Conservation (phyloP, 345 rosid genomes). For the Populus nigra region DNA sequence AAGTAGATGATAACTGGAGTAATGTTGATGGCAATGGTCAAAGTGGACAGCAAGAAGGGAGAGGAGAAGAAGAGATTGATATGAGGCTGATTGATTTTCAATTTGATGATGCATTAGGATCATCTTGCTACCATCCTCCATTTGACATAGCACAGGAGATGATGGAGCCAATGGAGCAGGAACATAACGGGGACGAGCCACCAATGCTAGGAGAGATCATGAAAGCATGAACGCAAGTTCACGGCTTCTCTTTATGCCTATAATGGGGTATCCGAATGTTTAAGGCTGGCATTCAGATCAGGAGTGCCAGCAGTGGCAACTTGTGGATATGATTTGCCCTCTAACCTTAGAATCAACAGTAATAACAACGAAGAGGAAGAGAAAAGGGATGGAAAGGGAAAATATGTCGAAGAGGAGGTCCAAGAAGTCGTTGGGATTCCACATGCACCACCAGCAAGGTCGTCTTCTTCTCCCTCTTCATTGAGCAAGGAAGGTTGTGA, state of each 20-base stretch:
- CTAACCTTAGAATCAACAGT: neutral
- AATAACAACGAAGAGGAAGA: neutral
- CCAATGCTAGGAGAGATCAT: constrained; percentile 26
- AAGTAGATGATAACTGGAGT: constrained; percentile 9
- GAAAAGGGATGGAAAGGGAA: neutral
- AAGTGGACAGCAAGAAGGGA: neutral
- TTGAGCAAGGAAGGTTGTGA: constrained; percentile 15
- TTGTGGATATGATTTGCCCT: constrained; percentile 3
- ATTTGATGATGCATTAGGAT: constrained; percentile 16
- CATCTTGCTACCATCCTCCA: constrained; percentile 21
- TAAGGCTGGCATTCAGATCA: constrained; percentile 17
- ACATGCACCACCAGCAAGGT: constrained; percentile 4
- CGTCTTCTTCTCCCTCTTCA: constrained; percentile 17
- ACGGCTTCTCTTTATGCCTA: constrained; percentile 51
- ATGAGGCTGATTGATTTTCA: constrained; percentile 22
- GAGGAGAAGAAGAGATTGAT: constrained; percentile 17
- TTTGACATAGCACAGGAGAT: constrained; percentile 44
- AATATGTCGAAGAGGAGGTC: neutral
- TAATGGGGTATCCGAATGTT: constrained; percentile 44
- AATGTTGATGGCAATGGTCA: neutral
- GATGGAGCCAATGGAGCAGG: constrained; percentile 28
- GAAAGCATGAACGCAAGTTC: constrained; percentile 37
- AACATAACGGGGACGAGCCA: constrained; percentile 8
- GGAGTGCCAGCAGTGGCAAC: neutral
- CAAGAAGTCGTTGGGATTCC: constrained; percentile 12